phyloP scores from a whole-genome alignment of 805 yeast genomes.

The Yarrowia porcina region DNA sequence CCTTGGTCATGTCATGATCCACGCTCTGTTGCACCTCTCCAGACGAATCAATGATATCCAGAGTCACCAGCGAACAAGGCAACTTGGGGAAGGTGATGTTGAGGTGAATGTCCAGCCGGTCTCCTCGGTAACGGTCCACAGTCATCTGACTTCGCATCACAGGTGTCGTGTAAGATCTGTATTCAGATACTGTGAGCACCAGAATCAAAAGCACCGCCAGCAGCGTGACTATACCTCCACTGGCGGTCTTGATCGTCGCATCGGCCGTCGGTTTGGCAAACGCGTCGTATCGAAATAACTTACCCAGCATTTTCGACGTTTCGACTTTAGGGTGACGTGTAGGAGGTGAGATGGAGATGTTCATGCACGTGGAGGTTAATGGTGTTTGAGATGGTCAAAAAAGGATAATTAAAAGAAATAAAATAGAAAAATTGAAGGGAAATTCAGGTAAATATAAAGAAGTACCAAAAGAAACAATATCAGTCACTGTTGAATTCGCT shows the following conservation, averaged over 20 bases:
- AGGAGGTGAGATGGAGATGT: neutral
- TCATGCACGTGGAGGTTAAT: neutral
- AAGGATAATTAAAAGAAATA: no score
- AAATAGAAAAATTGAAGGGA: no score
- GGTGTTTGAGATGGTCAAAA: no score
- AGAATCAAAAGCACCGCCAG: conserved; percentile 60
- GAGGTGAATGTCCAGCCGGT: conserved; percentile 70
- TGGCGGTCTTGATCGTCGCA: conserved; percentile 78
- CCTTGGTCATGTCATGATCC: conserved; percentile 66
- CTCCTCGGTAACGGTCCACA: conserved; percentile 66
- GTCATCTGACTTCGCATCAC: conserved; percentile 77
- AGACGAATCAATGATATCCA: conserved; percentile 85
- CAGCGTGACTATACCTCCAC: conserved; percentile 87
- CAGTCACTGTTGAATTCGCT: no score
- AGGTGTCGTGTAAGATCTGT: conserved; percentile 65
- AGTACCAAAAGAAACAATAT: no score
- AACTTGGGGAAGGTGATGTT: conserved; percentile 80
- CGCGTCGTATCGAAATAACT: conserved; percentile 69
- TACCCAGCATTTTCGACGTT: neutral
- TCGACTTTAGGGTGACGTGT: neutral
- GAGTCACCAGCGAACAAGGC: conserved; percentile 74
- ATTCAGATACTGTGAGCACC: conserved; percentile 67
- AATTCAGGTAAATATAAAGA: no score
- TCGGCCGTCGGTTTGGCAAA: conserved; percentile 94
- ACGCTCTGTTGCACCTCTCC: conserved; percentile 82